Conservation (phyloP, 495 filamentous ascomycete genomes). For the Aspergillus panamensis region DNA sequence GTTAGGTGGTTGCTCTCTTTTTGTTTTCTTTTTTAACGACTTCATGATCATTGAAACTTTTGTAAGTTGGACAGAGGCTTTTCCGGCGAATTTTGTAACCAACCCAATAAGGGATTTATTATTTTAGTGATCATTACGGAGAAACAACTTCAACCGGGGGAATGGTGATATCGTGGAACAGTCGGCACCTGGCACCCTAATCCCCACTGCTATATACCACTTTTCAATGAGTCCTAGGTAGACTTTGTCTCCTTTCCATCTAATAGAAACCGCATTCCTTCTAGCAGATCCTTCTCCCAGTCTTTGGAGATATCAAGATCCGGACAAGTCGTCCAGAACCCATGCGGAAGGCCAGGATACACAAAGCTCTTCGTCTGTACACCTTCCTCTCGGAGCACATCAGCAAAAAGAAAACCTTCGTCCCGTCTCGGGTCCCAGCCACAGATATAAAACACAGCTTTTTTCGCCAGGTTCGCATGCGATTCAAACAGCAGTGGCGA, state of each 20-base stretch:
- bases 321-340: slow-evolving; percentile 35
- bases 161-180: no score
- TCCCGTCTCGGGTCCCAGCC: slow-evolving; percentile 41
- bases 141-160: no score
- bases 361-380: slow-evolving; percentile 34
- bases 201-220: background rate
- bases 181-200: background rate
- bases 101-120: no score
- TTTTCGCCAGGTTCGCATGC: slow-evolving; percentile 13
- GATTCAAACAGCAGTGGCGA: slow-evolving; percentile 18
- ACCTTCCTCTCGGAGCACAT: slow-evolving; percentile 33
- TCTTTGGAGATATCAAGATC: slow-evolving; percentile 13
- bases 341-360: slow-evolving; percentile 44
- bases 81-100: background rate
- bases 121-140: no score
- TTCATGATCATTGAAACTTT: background rate
- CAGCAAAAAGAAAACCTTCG: slow-evolving; percentile 41
- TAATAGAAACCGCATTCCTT: slow-evolving; percentile 8
- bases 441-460: slow-evolving; percentile 36
- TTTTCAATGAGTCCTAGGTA: background rate
- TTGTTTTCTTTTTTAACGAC: background rate
- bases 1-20: background rate
- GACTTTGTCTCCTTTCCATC: background rate
- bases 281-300: slow-evolving; percentile 14
- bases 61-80: background rate